A percentile compares a stretch with the other conserved stretches of the same genome.
Conservation (phyloP, 768 basidiomycete species). For the Phanerochaete carnosa region DNA sequence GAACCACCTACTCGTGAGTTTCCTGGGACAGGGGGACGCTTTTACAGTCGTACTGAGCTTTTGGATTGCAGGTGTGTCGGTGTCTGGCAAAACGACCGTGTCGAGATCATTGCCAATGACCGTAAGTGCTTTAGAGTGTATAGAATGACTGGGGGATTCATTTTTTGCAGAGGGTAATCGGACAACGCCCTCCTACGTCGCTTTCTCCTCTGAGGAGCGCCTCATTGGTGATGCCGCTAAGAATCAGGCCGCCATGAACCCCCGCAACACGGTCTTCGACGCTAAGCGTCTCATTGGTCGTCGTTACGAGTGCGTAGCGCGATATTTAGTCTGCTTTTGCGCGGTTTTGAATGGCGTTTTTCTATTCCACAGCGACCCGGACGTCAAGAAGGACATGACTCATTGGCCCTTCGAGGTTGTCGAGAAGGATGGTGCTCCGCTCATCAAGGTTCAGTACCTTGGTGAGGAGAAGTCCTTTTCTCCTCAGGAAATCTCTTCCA, state of each 20-base stretch:
- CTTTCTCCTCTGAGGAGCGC: slow-evolving; percentile 95
- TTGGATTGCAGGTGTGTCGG: slow-evolving; percentile 77
- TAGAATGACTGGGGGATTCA: slow-evolving; percentile 2
- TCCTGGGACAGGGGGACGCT: neutral
- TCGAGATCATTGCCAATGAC: slow-evolving; percentile 98
- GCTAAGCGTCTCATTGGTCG: slow-evolving; percentile 99
- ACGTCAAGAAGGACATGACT: slow-evolving; percentile 94
- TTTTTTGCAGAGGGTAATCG: slow-evolving; percentile 83
- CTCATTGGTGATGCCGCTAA: slow-evolving; percentile 98
- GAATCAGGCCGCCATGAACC: slow-evolving; percentile 99
- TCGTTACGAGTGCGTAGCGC: slow-evolving; percentile 75
- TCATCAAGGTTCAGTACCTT: slow-evolving; percentile 96
- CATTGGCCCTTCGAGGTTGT: slow-evolving; percentile 99
- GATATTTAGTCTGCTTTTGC: neutral
- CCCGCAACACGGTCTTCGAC: slow-evolving; percentile 97
- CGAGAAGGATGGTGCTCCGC: slow-evolving; percentile 94
- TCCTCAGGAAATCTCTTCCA: slow-evolving; percentile 99
- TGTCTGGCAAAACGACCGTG: slow-evolving; percentile 99
- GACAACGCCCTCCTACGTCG: slow-evolving; percentile 98
- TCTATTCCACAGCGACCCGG: slow-evolving; percentile 88
- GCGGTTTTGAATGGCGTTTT: slow-evolving; percentile 10
- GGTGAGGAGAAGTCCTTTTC: slow-evolving; percentile 94
- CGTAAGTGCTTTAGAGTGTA: slow-evolving; percentile 46
- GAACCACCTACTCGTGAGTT: slow-evolving; percentile 93
- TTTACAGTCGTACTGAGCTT: slow-evolving; percentile 17